Conservation (phyloP, 306 rosid genomes). For the Prunus salicina region DNA sequence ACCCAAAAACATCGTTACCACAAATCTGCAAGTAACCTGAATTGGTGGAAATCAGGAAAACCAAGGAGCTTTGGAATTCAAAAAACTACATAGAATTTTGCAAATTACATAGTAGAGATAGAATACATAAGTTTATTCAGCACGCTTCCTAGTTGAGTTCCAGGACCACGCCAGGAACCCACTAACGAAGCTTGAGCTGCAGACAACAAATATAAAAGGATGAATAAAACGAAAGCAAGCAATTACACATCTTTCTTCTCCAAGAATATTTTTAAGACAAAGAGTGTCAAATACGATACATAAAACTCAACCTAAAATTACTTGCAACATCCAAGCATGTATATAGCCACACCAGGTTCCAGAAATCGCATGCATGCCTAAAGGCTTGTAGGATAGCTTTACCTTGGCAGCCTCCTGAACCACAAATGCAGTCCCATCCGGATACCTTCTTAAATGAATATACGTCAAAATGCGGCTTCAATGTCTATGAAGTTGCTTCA, state of each 20-base stretch:
- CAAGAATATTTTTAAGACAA: background rate
- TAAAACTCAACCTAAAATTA: background rate
- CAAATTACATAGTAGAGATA: background rate
- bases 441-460: slow-evolving; percentile 1
- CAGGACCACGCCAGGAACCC: slow-evolving; percentile 5
- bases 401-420: background rate
- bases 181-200: background rate
- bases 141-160: background rate
- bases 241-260: background rate
- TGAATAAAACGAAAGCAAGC: background rate
- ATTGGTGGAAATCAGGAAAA: no score
- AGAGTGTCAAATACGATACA: background rate
- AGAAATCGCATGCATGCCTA: slow-evolving; percentile 7
- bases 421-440: background rate
- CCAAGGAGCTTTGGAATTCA: no score
- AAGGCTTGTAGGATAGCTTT: slow-evolving; percentile 3
- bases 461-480: background rate
- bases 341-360: slow-evolving; percentile 6
- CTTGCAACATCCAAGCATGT: background rate
- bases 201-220: background rate
- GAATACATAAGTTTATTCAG: background rate
- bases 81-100: no score
- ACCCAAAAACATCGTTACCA: no score
- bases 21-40: no score
- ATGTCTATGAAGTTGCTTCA: slow-evolving; percentile 3